Evolutionary conservation across 192 early-diverging fungal genomes (phyloP), one percentile per base, ranked within the genome.

Genomic region (Gaertneriomyces sp.): DNA sequence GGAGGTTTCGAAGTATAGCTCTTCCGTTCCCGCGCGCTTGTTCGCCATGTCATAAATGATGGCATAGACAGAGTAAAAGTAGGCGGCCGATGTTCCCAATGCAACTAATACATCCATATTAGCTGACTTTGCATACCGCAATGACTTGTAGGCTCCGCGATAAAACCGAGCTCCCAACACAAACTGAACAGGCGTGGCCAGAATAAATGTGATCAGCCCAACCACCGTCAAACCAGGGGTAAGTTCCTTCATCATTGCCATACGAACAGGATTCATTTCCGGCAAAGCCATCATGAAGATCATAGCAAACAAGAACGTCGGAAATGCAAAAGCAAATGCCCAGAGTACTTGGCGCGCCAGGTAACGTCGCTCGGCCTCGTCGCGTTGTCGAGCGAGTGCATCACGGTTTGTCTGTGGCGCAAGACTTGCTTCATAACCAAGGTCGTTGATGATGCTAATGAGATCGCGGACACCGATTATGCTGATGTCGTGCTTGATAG

Each of bases 21-120:
- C 59, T 8, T 58, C 59, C 6, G 66, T 4, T 6, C 25, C 64
- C 0, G 20, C 5, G 4, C 57, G n/a, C 7, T 60, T 61, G 71
- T 46, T 39, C 40, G 49, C 61, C 40, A 63, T 77, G 41, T 42
- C 69, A 16, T 54, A 58, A 39, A 53, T 62, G 10, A 89, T 64
- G 5, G 86, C 70, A 14, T 72, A 81, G 0, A 89, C 63, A 7
- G 83, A 85, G 53, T 87, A 85, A 53, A 82, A 53, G 65, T 91
- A 92, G 7, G 90, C 89, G 0, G 87, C 87, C 19, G 81, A 79
- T 0, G 87, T 92, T 6, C 90, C 90, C 14, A 92, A 67, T 0
- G 85, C 84, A 1, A 93, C 87, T 4, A 91, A 55, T 3, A 89
- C 88, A 62, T 93, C 89, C 91, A 93, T 93, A 64, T 90, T 90